Conservation (phyloP, 2,329 filamentous ascomycete genomes). For the Clonostachys rosea region DNA sequence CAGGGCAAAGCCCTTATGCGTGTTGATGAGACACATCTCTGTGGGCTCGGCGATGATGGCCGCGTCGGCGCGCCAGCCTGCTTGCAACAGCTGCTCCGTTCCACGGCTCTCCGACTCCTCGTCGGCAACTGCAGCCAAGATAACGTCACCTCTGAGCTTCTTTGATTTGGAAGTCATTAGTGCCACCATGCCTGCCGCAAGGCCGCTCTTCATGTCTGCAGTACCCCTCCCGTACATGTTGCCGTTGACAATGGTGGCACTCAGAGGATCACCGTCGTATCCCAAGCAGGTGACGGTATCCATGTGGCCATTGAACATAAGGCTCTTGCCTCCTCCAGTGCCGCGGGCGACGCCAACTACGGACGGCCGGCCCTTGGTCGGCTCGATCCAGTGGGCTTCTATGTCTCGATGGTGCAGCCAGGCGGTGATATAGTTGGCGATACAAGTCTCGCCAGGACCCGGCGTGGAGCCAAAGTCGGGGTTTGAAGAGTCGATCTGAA, state of each 20-base stretch:
- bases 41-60: conserved; percentile 46
- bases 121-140: conserved; percentile 47
- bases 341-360: conserved; percentile 42
- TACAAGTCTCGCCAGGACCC: conserved; percentile 33
- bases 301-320: conserved; percentile 49
- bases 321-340: conserved; percentile 34
- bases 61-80: conserved; percentile 47
- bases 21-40: conserved; percentile 28
- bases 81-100: conserved; percentile 40
- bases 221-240: conserved; percentile 38
- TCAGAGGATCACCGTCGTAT: conserved; percentile 38
- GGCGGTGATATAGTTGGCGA: conserved; percentile 38
- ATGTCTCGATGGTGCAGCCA: conserved; percentile 48
- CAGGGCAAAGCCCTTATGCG: conserved; percentile 47
- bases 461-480: conserved; percentile 28
- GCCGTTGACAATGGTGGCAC: conserved; percentile 30
- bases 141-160: conserved; percentile 38
- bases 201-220: conserved; percentile 46
- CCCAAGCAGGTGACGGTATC: conserved; percentile 44
- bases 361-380: conserved; percentile 38
- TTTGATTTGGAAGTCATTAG: conserved; percentile 29
- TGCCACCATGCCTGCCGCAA: conserved; percentile 39
- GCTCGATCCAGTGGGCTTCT: conserved; percentile 43
- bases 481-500: conserved; percentile 43
- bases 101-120: conserved; percentile 46